Conservation (phyloP, 208 protist genomes). For the Trypanosoma mega region DNA sequence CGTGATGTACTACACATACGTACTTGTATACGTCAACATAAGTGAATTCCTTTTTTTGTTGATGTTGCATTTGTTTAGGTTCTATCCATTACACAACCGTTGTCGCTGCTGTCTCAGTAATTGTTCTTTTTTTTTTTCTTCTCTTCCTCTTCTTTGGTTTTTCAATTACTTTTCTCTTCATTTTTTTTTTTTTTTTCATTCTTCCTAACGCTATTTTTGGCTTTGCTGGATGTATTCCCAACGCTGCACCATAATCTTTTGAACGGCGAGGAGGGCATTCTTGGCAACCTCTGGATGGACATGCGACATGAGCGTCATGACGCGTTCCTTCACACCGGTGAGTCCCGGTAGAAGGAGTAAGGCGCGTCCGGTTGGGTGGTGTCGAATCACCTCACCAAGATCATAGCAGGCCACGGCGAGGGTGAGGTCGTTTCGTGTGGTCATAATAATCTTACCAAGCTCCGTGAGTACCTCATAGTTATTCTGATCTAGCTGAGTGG, state of each 20-base stretch:
- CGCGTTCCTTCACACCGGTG: slow-evolving; percentile 81
- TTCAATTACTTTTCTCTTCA: slow-evolving; percentile 1
- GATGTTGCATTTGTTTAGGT: no score
- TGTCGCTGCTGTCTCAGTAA: no score
- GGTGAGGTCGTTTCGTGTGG: slow-evolving; percentile 52
- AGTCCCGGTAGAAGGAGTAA: slow-evolving; percentile 69
- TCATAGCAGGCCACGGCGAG: slow-evolving; percentile 91
- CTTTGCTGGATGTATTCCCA: slow-evolving; percentile 88
- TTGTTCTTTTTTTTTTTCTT: no score
- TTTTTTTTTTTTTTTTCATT: slow-evolving; percentile 12
- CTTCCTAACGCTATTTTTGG: slow-evolving; percentile 1
- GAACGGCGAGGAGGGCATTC: slow-evolving; percentile 88
- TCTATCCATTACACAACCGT: no score
- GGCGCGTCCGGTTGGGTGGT: slow-evolving; percentile 87
- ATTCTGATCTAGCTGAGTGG: slow-evolving; percentile 85
- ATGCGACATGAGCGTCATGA: slow-evolving; percentile 87
- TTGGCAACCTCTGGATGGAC: slow-evolving; percentile 73
- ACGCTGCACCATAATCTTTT: slow-evolving; percentile 94
- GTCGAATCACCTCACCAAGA: slow-evolving; percentile 90
- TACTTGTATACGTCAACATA: no score
- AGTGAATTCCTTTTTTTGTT: no score
- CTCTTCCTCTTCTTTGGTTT: neutral
- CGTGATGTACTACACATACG: no score
- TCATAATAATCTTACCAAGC: slow-evolving; percentile 81
- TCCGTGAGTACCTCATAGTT: slow-evolving; percentile 89